Conservation (phyloP, 805 yeast species). For the Wickerhamomyces chaumierensis region DNA sequence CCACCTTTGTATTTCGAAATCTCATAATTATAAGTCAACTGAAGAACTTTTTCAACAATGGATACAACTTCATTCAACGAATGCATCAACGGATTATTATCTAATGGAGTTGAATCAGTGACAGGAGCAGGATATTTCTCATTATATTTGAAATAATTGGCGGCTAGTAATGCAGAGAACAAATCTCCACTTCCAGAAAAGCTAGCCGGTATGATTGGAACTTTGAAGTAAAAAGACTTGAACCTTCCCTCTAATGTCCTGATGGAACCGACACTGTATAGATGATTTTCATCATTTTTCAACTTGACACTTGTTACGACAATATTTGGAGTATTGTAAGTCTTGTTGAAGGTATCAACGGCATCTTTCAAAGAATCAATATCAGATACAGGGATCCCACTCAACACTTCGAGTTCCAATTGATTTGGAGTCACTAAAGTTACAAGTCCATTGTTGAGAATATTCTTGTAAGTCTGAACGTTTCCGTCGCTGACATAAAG, state of each 20-base stretch:
- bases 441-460: slow-evolving; percentile 33
- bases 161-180: slow-evolving; percentile 50
- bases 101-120: slow-evolving; percentile 3
- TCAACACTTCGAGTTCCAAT: slow-evolving; percentile 56
- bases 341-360: slow-evolving; percentile 28
- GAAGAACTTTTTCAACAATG: slow-evolving; percentile 30
- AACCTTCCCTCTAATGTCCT: slow-evolving; percentile 1
- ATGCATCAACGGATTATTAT: slow-evolving; percentile 12
- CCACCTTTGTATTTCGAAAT: slow-evolving; percentile 4
- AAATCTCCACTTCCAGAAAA: slow-evolving; percentile 73
- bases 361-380: slow-evolving; percentile 27
- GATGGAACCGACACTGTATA: slow-evolving; percentile 30
- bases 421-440: slow-evolving; percentile 62
- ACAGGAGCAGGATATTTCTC: slow-evolving; percentile 4
- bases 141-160: slow-evolving; percentile 28
- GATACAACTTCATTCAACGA: slow-evolving; percentile 30
- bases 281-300: slow-evolving; percentile 10
- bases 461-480: slow-evolving; percentile 36
- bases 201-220: slow-evolving; percentile 41
- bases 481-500: slow-evolving; percentile 59
- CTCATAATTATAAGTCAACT: slow-evolving; percentile 24
- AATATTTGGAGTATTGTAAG: slow-evolving; percentile 36
- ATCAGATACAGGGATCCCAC: slow-evolving; percentile 31
- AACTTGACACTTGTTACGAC: slow-evolving; percentile 49
- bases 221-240: slow-evolving; percentile 23